Conservation (phyloP, 1,284 basidiomycete species). For the Coniferiporia sulphurascens region DNA sequence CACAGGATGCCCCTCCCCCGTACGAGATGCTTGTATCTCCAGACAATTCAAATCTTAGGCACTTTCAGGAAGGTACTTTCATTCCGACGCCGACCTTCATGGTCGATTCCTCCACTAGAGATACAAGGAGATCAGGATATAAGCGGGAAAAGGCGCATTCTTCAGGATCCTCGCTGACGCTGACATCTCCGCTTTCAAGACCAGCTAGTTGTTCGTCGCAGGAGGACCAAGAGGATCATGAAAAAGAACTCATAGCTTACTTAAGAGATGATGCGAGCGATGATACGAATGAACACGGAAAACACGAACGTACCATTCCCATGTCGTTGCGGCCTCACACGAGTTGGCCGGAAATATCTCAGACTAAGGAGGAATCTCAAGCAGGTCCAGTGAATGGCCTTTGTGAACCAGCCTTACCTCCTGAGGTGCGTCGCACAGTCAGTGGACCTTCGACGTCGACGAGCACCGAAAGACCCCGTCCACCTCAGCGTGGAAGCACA, state of each 20-base stretch:
- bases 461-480: conserved; percentile 7
- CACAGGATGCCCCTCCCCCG: conserved; percentile 5
- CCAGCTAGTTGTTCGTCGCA: not conserved
- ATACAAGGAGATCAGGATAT: not conserved
- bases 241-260: conserved; percentile 12
- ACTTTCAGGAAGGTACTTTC: not conserved
- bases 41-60: not conserved
- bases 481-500: conserved; percentile 11
- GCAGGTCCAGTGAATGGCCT: too few species aligned
- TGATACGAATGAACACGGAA: not conserved
- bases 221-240: not conserved
- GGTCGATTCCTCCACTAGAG: not conserved
- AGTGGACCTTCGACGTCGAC: conserved; percentile 5
- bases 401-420: conserved; percentile 3
- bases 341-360: not conserved
- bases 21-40: not conserved
- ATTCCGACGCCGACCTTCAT: not conserved
- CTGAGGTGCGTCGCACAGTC: not conserved
- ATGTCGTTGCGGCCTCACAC: conserved; percentile 10
- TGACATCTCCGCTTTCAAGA: not conserved
- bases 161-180: not conserved
- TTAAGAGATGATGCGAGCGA: conserved; percentile 6
- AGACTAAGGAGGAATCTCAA: not conserved
- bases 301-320: conserved; percentile 1
- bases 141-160: conserved; percentile 1